phyloP scores from a whole-genome alignment of 345 rosid genomes.

The Punica granatum region DNA sequence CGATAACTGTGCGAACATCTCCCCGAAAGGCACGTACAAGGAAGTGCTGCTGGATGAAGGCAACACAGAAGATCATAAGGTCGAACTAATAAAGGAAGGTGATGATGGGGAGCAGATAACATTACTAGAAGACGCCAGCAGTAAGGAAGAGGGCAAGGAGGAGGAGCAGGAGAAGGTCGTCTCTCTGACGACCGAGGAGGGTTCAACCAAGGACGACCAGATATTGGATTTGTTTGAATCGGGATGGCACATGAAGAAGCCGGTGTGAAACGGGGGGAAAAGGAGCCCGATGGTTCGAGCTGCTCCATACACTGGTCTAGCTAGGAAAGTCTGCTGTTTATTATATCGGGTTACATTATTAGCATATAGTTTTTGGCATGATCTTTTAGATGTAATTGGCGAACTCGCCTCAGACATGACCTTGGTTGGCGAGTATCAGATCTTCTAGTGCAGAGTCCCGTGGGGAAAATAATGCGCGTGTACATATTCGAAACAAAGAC shows the following conservation, averaged over 20 bases:
- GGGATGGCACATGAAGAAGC: slow-evolving; percentile 36
- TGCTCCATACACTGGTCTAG: not conserved
- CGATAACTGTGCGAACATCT: not conserved
- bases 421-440: not conserved
- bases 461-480: no score
- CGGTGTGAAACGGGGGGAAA: slow-evolving; percentile 16
- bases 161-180: not conserved
- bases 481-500: no score
- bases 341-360: no score
- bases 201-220: slow-evolving; percentile 19
- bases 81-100: not conserved
- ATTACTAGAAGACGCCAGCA: not conserved
- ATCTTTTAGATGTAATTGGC: not conserved
- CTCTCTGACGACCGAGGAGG: not conserved
- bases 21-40: not conserved
- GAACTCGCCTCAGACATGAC: not conserved
- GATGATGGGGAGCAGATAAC: not conserved
- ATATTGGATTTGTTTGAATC: slow-evolving; percentile 47
- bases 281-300: not conserved
- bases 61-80: not conserved
- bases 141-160: slow-evolving; percentile 4
- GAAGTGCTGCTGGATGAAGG: not conserved
- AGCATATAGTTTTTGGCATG: no score
- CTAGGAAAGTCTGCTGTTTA: no score
- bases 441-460: no score